phyloP scores from a whole-genome alignment of 2,329 filamentous ascomycete species.

The Penicillium sp. region DNA sequence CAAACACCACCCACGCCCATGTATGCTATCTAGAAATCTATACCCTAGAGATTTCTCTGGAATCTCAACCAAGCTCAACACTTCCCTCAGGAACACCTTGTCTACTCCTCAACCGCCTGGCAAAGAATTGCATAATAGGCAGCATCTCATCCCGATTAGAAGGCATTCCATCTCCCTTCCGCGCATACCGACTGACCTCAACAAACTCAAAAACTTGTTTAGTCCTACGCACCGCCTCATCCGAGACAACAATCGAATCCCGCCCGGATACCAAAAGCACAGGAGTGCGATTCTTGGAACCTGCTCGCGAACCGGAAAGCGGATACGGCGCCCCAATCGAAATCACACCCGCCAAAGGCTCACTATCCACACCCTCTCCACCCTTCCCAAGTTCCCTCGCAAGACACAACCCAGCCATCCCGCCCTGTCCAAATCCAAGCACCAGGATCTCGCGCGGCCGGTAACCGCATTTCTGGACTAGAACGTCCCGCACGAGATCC shows the following conservation, averaged over 20 bases:
- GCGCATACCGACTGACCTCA: conserved; percentile 67
- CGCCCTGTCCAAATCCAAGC: conserved; percentile 68
- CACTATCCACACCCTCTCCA: conserved; percentile 12
- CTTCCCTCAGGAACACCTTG: conserved; percentile 48
- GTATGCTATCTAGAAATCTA: not conserved
- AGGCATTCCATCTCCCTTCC: conserved; percentile 79
- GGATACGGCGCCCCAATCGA: conserved; percentile 46
- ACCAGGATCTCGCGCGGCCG: conserved; percentile 59
- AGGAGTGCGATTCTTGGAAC: conserved; percentile 40
- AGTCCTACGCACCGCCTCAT: conserved; percentile 62
- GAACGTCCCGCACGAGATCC: conserved; percentile 52
- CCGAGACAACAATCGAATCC: conserved; percentile 55
- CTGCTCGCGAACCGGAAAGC: conserved; percentile 30
- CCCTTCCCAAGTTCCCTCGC: conserved; percentile 45
- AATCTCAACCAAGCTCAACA: conserved; percentile 39
- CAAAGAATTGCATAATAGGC: conserved; percentile 79
- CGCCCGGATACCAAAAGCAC: conserved; percentile 43
- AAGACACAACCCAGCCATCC: conserved; percentile 59
- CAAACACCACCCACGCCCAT: not conserved
- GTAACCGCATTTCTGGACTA: conserved; percentile 62
- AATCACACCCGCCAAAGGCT: conserved; percentile 40
- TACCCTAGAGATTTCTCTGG: not conserved
- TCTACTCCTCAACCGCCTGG: conserved; percentile 43
- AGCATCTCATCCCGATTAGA: conserved; percentile 78
- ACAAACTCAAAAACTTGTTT: conserved; percentile 67